These are phyloP conservation scores for Pythium rhizo-oryzae DNA, from an alignment of 352 stramenopile species.

Conservation along the genomic window DNA sequence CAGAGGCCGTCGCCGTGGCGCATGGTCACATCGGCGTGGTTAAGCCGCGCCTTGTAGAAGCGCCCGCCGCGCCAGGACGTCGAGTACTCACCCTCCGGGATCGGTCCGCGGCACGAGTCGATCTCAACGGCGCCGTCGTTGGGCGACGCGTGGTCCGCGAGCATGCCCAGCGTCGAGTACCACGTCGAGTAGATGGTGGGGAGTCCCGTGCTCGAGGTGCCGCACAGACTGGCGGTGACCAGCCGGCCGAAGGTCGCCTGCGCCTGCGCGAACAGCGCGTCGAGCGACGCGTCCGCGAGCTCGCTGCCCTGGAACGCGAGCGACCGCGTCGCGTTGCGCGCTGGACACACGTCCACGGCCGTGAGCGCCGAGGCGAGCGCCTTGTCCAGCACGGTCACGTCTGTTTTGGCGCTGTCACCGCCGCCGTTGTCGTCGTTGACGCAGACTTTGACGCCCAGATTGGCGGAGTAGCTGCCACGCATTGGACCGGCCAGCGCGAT, in stretches of 20 bases:
- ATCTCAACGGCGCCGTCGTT: conserved; percentile 39
- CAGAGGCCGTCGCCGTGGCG: conserved; percentile 37
- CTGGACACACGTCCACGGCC: conserved; percentile 4
- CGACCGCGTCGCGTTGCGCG: background rate
- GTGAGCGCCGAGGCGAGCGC: background rate
- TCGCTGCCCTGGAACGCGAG: conserved; percentile 6
- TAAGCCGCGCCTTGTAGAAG: conserved; percentile 43
- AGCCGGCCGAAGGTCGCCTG: conserved; percentile 5
- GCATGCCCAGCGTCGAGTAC: conserved; percentile 21
- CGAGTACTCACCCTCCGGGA: conserved; percentile 20
- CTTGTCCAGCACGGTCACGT: background rate
- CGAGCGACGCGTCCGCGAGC: background rate
- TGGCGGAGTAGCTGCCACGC: conserved; percentile 26
- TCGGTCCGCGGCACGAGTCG: conserved; percentile 30
- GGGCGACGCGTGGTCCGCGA: conserved; percentile 29
- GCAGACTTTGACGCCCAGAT: conserved; percentile 4
- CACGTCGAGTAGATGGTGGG: conserved; percentile 21
- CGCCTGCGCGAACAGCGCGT: conserved; percentile 21
- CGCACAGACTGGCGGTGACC: conserved; percentile 31
- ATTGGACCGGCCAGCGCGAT: conserved; percentile 45
- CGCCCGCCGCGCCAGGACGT: conserved; percentile 20
- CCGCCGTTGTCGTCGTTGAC: conserved; percentile 6
- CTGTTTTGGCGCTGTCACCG: background rate
- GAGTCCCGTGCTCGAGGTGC: conserved; percentile 33
- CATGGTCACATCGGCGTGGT: conserved; percentile 40